Percentiles rank a stretch among this genome's conserved stretches.
Conservation (phyloP, 768 basidiomycete genomes). For the Terana coerulea region DNA sequence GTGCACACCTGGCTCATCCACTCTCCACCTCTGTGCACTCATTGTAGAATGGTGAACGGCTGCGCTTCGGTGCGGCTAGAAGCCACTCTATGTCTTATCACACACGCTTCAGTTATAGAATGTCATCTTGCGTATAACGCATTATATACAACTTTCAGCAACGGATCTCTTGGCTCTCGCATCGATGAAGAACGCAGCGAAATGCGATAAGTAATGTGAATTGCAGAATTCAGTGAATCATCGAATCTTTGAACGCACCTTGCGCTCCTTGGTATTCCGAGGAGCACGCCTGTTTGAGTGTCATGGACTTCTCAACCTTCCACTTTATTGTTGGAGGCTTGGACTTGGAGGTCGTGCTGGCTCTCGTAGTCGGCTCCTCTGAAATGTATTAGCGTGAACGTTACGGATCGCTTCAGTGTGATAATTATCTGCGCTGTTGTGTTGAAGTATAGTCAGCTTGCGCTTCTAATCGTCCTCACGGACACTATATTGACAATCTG, state of each 20-base stretch:
- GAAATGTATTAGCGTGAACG: constrained; percentile 18
- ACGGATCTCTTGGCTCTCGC: constrained; percentile 59
- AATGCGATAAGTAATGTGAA: constrained; percentile 82
- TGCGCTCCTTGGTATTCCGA: constrained; percentile 73
- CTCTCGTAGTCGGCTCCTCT: constrained; percentile 43
- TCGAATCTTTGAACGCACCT: constrained; percentile 82
- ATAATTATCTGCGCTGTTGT: constrained; percentile 38
- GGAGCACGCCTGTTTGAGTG: constrained; percentile 77
- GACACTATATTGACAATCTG: constrained; percentile 35
- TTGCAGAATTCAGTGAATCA: constrained; percentile 81
- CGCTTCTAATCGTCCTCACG: constrained; percentile 23
- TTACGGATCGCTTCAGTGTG: constrained; percentile 11
- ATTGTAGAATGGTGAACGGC: constrained; percentile 9
- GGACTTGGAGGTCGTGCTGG: constrained; percentile 38
- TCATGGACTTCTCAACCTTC: constrained; percentile 53
- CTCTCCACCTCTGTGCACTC: constrained; percentile 23
- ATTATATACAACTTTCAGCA: constrained; percentile 26
- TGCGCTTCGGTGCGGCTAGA: constrained; percentile 4
- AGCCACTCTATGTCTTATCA: constrained; percentile 15
- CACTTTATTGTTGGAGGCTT: constrained; percentile 31
- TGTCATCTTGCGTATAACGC: constrained; percentile 16
- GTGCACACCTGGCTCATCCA: constrained; percentile 12
- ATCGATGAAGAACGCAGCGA: constrained; percentile 81
- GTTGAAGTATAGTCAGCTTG: constrained; percentile 26
- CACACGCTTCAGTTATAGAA: constrained; percentile 19